Conservation (phyloP, 2,329 filamentous ascomycete genomes). For the Thelonectria blattea region DNA sequence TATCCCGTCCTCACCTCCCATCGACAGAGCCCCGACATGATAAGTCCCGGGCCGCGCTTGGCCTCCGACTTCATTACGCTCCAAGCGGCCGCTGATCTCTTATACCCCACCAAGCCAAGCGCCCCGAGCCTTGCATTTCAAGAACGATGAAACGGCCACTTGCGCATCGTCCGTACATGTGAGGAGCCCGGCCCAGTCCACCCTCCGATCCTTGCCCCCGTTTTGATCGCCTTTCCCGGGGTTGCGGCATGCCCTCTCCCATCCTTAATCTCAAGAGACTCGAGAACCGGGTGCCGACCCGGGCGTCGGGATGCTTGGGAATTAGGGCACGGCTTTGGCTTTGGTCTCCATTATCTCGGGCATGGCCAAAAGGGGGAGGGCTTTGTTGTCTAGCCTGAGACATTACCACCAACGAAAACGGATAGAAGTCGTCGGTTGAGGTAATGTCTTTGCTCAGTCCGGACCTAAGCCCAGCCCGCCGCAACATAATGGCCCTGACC, state of each 20-base stretch:
- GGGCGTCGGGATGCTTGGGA: slow-evolving; percentile 7
- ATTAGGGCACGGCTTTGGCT: not conserved
- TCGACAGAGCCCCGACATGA: not conserved
- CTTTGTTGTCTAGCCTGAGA: not conserved
- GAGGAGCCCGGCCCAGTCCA: slow-evolving; percentile 9
- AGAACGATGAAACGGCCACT: slow-evolving; percentile 27
- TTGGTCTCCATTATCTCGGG: slow-evolving; percentile 2
- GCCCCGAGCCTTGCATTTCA: slow-evolving; percentile 24
- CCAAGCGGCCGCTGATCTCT: slow-evolving; percentile 20
- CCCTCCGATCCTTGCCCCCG: slow-evolving; percentile 10
- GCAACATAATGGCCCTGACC: not conserved
- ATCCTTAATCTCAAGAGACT: slow-evolving; percentile 28
- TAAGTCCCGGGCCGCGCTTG: not conserved
- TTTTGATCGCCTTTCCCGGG: slow-evolving; percentile 20
- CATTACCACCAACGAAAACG: slow-evolving; percentile 6
- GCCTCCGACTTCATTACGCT: slow-evolving; percentile 9
- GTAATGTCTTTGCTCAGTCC: too few relatives aligned
- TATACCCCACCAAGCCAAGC: slow-evolving; percentile 20
- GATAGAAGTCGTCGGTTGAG: too few relatives aligned
- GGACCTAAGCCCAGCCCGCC: too few relatives aligned
- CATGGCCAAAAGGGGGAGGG: not conserved
- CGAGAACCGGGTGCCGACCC: slow-evolving; percentile 18
- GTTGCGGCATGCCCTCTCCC: slow-evolving; percentile 26
- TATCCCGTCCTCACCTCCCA: not conserved
- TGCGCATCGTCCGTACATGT: slow-evolving; percentile 14